Evolutionary conservation across 176 grass and related monocot genomes (phyloP).

Genomic region (Carex parvula): DNA sequence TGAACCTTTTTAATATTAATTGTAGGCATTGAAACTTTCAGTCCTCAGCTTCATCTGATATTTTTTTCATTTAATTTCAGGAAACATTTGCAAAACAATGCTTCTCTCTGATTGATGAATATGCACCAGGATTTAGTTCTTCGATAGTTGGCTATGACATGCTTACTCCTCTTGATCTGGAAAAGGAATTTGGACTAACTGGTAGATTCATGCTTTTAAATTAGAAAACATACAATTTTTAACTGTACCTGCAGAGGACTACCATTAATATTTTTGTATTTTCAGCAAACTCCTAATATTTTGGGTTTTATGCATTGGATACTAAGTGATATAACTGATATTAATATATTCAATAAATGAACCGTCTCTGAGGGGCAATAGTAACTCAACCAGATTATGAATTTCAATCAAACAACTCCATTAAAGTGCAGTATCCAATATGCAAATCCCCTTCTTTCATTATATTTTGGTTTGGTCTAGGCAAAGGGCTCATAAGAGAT

Average conservation of each 20-base stretch:
- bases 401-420: background rate
- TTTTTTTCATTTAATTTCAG: slow-evolving; percentile 48
- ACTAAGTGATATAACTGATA: background rate
- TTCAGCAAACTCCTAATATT: background rate
- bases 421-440: background rate
- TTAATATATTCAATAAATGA: background rate
- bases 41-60: slow-evolving; percentile 22
- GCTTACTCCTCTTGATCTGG: slow-evolving; percentile 93
- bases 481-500: background rate
- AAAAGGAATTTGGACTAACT: slow-evolving; percentile 91
- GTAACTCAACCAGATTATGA: background rate
- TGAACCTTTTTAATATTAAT: slow-evolving; percentile 6
- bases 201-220: slow-evolving; percentile 32
- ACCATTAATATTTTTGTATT: background rate
- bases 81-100: slow-evolving; percentile 84
- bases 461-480: background rate
- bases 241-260: background rate
- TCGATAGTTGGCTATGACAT: slow-evolving; percentile 89
- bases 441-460: background rate
- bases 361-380: background rate
- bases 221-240: background rate
- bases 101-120: slow-evolving; percentile 94
- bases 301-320: background rate
- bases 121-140: slow-evolving; percentile 82
- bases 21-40: background rate